Percentiles rank a stretch among this genome's conserved stretches.
Evolutionary conservation across 441 rosid genomes (phyloP).

Genomic region (Populus trichocarpa): DNA sequence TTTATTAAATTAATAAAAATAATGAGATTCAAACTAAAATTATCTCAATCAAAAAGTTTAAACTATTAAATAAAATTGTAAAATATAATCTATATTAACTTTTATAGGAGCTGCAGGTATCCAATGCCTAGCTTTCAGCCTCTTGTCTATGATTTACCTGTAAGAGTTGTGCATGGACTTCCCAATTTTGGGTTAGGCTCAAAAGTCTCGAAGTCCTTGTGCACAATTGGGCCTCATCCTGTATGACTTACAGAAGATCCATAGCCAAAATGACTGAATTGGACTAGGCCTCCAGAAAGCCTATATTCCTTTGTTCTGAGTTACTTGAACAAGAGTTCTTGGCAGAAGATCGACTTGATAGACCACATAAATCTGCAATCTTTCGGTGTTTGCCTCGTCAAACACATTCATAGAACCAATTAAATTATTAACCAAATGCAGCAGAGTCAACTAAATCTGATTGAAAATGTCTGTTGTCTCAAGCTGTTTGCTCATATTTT

Average conservation of each 20-base stretch:
- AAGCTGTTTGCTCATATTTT: background rate
- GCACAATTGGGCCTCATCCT: background rate
- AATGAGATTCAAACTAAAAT: no score
- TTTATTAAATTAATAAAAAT: no score
- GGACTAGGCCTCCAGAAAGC: background rate
- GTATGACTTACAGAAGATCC: background rate
- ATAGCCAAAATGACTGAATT: background rate
- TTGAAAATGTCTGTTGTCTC: background rate
- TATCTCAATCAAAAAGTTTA: no score
- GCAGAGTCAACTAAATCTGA: background rate
- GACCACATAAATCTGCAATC: background rate
- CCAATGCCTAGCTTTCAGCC: background rate
- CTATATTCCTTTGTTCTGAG: background rate
- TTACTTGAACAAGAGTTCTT: background rate
- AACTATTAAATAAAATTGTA: no score
- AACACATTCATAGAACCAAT: background rate
- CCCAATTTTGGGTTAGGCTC: background rate
- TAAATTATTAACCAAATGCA: background rate
- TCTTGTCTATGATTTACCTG: background rate
- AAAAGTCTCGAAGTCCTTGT: background rate
- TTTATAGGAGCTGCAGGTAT: rapidly evolving
- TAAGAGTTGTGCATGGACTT: background rate
- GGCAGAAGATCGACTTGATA: background rate
- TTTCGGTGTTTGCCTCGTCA: background rate
- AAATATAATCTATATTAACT: no score